These are phyloP conservation scores for Croton setiger DNA, from an alignment of 441 rosid species.

Conservation along the genomic window DNA sequence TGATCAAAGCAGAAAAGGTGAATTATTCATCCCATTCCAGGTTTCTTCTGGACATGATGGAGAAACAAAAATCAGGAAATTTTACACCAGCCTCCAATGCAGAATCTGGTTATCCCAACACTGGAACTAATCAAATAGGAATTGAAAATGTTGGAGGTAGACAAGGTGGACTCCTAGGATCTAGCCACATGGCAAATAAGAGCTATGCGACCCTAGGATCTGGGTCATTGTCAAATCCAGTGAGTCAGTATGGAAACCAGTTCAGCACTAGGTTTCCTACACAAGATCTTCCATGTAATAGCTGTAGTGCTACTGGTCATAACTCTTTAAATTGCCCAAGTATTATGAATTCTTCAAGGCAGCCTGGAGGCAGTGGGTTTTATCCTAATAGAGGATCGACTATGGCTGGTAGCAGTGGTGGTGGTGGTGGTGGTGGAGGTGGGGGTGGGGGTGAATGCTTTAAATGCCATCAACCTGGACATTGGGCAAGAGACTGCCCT, in stretches of 20 bases:
- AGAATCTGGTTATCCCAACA: slow-evolving; percentile 27
- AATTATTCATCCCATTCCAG: slow-evolving; percentile 56
- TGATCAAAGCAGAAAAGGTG: slow-evolving; percentile 70
- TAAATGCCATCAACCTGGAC: slow-evolving; percentile 54
- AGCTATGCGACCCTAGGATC: slow-evolving; percentile 28
- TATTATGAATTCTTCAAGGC: slow-evolving; percentile 50
- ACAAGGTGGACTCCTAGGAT: slow-evolving; percentile 29
- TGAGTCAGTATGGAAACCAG: slow-evolving; percentile 46
- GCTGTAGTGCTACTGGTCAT: slow-evolving; percentile 62
- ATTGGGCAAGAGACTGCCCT: slow-evolving; percentile 66
- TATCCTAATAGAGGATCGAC: slow-evolving; percentile 30
- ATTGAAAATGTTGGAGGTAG: slow-evolving; percentile 33
- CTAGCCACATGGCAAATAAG: slow-evolving; percentile 18
- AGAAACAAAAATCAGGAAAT: slow-evolving; percentile 43
- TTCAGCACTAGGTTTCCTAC: slow-evolving; percentile 32
- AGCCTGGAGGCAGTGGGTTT: slow-evolving; percentile 33
- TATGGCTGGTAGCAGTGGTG: slow-evolving; percentile 28
- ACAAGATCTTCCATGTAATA: slow-evolving; percentile 35
- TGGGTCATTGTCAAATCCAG: slow-evolving; percentile 37
- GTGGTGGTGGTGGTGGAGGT: slow-evolving; percentile 11
- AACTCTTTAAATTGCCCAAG: slow-evolving; percentile 68
- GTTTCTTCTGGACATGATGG: slow-evolving; percentile 56
- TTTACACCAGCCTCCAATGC: slow-evolving; percentile 24
- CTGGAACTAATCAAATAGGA: slow-evolving; percentile 24
- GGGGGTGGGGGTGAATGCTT: slow-evolving; percentile 33